Conservation (phyloP, 306 rosid genomes). For the Vicia faba region DNA sequence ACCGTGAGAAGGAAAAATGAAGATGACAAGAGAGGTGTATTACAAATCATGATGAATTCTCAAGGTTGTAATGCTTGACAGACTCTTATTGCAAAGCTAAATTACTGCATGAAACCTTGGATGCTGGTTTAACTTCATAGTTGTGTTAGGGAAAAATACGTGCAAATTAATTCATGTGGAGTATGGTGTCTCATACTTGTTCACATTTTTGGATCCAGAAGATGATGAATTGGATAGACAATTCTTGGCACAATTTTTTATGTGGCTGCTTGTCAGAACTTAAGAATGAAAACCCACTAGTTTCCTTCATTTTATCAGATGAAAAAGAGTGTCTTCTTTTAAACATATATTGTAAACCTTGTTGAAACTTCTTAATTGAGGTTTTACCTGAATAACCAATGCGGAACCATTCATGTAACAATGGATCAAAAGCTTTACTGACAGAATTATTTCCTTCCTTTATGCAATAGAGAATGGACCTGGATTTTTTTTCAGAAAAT, state of each 20-base stretch:
- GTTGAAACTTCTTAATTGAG: constrained; percentile 62
- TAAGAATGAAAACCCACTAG: no score
- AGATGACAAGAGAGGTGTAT: constrained; percentile 39
- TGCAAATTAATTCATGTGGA: constrained; percentile 67
- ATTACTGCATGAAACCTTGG: constrained; percentile 45
- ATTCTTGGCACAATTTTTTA: no score
- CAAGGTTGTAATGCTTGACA: constrained; percentile 83
- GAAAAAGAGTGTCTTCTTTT: constrained; percentile 57
- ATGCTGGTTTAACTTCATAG: constrained; percentile 48
- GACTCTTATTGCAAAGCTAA: no score
- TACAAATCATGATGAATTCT: constrained; percentile 44
- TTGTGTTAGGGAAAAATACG: constrained; percentile 62
- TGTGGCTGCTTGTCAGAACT: no score
- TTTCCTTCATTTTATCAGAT: constrained; percentile 53
- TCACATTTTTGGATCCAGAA: no score
- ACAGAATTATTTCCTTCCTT: constrained; percentile 48
- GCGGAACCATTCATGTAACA: constrained; percentile 80
- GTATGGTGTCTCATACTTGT: constrained; percentile 61
- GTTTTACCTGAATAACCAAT: constrained; percentile 79
- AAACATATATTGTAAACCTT: constrained; percentile 66
- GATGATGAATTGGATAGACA: no score
- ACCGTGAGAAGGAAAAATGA: constrained; percentile 38
- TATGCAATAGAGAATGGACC: no score
- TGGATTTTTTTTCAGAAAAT: no score
- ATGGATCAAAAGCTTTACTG: constrained; percentile 60